Base-by-base conservation (phyloP, 2,329 filamentous ascomycete species). In the Byssoonygena ceratinophila region DNA sequence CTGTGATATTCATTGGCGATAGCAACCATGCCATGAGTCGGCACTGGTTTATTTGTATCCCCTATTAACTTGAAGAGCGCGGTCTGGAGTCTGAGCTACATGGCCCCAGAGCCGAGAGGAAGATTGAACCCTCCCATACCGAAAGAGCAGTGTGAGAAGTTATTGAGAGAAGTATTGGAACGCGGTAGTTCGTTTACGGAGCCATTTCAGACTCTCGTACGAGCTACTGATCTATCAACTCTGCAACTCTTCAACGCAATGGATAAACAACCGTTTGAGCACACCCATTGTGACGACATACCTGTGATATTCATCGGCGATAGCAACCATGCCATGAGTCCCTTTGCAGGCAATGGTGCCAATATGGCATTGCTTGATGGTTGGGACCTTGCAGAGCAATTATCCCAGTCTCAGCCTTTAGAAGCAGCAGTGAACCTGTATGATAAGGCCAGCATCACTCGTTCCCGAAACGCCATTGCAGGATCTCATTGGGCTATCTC, bases 1-100 rank as follows among this genome's bases (percentile, higher is more conserved):
- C 41, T 22, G 64, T 73, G 6, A 59, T 77, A 8, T 77, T 74
- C 47, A 71, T 77, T 20, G 75, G 75, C 9, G 74, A 77, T 57
- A 66, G 67, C 51, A 77, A 77, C 55, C 75, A 77, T 58, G 74
- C 74, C 1, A 65, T 76, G 4, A 74, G 67, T 48, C 71, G n/a
- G n/a, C n/a, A n/a, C n/a, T n/a, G n/a, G n/a, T n/a, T n/a, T n/a
- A n/a, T n/a, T n/a, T 59, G 64, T 71, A 37, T 72, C 72, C 0
- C 71, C 74, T 0, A 63, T 74, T 5, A 72, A 76, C 54, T 54
- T 68, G 23, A 57, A 64, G 1, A 66, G 64, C 5, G 59, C 72
- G 1, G 58, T 75, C 0, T 77, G 75, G 75, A 64, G 62, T 8
- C 48, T 77, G 12, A 72, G 71, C 12, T 64, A 67, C 34, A 23